Evolutionary conservation across 768 basidiomycete species (phyloP), one percentile per base, ranked within the genome.

Genomic region (Ramaria rubella): DNA sequence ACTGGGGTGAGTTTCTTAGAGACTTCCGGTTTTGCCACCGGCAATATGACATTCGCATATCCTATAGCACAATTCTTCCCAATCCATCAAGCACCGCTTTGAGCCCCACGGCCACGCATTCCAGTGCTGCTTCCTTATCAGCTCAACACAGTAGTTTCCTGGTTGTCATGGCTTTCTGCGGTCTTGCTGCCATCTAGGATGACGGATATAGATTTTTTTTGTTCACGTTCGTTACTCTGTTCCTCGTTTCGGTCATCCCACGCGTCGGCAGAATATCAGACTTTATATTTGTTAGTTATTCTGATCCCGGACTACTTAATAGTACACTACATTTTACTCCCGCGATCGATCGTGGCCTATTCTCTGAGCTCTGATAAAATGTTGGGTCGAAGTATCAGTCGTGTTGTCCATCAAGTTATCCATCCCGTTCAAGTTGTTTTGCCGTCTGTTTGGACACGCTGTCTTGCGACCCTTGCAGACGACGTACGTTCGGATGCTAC

Each of bases 401-500:
- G n/a, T n/a, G n/a, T n/a, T n/a, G n/a, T n/a, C n/a, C n/a, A n/a
- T n/a, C n/a, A n/a, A n/a, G n/a, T n/a, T n/a, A n/a, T n/a, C n/a
- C n/a, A n/a, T n/a, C n/a, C n/a, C n/a, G n/a, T n/a, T n/a, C n/a
- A n/a, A n/a, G n/a, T n/a, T n/a, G n/a, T n/a, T n/a, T n/a, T n/a
- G n/a, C n/a, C n/a, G n/a, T n/a, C 36, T 19, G 40, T 9, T 19
- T 19, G 11, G 6, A 8, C 2, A n/a, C 52, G 52, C 43, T 15
- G 36, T 49, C 49, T 63, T 11, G 45, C 61, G 24, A 60, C 61
- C 40, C 59, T 60, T 5, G 61, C 61, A 9, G 56, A 77, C 71
- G 70, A 69, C 19, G 67, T 66, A 33, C 70, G 66, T 23, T 69
- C 71, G 17, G 70, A 73, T 40, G 62, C 66, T 34, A 70, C 70